Evolutionary conservation across 2,329 filamentous ascomycete genomes (phyloP), one percentile per base, ranked within the genome.

Genomic region (Ceratocystis variospora): DNA sequence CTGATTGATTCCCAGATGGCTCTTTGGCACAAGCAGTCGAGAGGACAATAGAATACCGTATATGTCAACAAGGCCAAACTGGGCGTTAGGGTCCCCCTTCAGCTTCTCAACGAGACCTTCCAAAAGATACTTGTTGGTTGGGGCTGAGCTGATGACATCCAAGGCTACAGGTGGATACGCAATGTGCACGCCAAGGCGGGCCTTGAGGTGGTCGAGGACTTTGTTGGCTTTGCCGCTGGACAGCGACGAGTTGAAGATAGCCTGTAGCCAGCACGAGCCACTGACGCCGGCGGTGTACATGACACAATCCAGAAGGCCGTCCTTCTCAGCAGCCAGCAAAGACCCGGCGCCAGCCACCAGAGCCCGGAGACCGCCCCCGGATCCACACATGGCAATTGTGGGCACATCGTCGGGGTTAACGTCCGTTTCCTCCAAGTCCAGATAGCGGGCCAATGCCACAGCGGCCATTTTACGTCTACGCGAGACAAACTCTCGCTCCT

Each of bases 271-370:
- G 75, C 94, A 97, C 69, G 89, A 95, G 0, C 94, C 94, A 73
- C 91, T 96, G 62, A 99, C 94, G 0, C 94, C 94, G 4, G 93
- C 90, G 0, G 91, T 96, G 72, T 99, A 99, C 1, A 92, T 97
- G 10, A 90, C 83, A 73, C 94, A 97, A 75, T 96, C 92, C 73
- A 96, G 95, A 0, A 99, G 79, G 0, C 94, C 94, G 67, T 89
- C 88, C 73, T 96, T 88, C 68, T 90, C 85, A 0, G 90, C 83
- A 2, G 91, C 92, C 8, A 94, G 79, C 68, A 95, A 87, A 0
- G 92, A 96, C 0, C 93, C 92, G 0, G 91, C 66, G 2, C 93
- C 92, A 1, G 94, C 92, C 19, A 97, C 90, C 46, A 99, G 81
- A 1, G 94, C 94, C 63, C 94, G 82, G 61, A 99, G 76, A 0